phyloP scores from a whole-genome alignment of 73 alveolate genomes.

The Stentor roeselii region DNA sequence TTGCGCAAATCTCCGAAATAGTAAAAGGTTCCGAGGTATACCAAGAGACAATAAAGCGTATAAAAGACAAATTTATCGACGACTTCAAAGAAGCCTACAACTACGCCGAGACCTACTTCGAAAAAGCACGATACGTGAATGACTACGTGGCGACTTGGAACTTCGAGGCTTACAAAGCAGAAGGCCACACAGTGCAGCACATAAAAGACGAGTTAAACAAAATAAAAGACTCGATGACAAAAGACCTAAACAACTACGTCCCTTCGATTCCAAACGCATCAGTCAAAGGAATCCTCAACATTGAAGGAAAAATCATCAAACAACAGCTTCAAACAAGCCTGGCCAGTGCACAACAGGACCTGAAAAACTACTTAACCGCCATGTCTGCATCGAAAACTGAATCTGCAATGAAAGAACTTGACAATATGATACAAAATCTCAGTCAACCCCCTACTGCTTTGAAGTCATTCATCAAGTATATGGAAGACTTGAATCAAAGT shows the following conservation, averaged over 20 bases:
- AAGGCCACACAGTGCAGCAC: constrained; percentile 44
- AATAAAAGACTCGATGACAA: constrained; percentile 60
- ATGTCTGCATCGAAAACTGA: constrained; percentile 63
- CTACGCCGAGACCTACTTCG: constrained; percentile 55
- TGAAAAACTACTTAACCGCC: constrained; percentile 59
- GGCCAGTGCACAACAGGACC: constrained; percentile 41
- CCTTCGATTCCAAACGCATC: constrained; percentile 31
- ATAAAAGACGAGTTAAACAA: constrained; percentile 55
- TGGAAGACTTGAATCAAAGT: constrained; percentile 45
- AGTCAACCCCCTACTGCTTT: constrained; percentile 51
- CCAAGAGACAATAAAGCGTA: constrained; percentile 51
- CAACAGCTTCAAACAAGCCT: constrained; percentile 57
- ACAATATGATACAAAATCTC: constrained; percentile 36
- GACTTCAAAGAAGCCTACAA: constrained; percentile 64
- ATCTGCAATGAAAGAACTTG: constrained; percentile 42
- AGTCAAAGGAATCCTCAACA: constrained; percentile 61
- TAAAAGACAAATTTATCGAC: constrained; percentile 46
- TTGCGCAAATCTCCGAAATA: constrained; percentile 54
- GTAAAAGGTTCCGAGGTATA: constrained; percentile 56
- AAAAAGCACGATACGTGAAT: constrained; percentile 73
- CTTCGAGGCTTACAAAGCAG: constrained; percentile 64
- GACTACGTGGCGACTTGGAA: constrained; percentile 58
- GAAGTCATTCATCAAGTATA: constrained; percentile 61
- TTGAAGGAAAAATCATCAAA: constrained; percentile 69
- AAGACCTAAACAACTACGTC: constrained; percentile 47